phyloP scores from a whole-genome alignment of 352 stramenopile genomes.

The Globisporangium apiculatum region DNA sequence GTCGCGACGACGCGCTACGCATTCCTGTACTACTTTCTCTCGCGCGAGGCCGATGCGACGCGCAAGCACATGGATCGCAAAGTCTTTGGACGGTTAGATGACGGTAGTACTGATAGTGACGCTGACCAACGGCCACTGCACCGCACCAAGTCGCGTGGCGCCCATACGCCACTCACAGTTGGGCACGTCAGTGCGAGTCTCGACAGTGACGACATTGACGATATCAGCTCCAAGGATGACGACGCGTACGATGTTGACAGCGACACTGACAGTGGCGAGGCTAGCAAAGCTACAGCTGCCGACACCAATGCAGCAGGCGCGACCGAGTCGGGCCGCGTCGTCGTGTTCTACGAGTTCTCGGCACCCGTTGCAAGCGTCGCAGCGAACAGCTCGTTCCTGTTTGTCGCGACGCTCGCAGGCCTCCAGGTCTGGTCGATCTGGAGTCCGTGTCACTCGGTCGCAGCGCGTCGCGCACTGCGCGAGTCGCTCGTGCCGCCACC shows the following conservation, averaged over 20 bases:
- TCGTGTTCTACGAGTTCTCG: slow-evolving; percentile 83
- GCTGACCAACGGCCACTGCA: neutral
- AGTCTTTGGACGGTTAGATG: slow-evolving; percentile 37
- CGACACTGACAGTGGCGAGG: no score
- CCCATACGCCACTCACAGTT: slow-evolving; percentile 36
- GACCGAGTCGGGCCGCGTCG: slow-evolving; percentile 48
- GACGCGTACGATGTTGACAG: no score
- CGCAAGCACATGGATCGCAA: slow-evolving; percentile 78
- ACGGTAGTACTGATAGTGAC: slow-evolving; percentile 7
- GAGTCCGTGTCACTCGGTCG: slow-evolving; percentile 78
- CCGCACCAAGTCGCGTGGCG: slow-evolving; percentile 31
- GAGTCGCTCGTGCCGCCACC: slow-evolving; percentile 53
- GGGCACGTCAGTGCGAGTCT: slow-evolving; percentile 18
- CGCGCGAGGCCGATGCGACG: slow-evolving; percentile 55
- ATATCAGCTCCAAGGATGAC: neutral
- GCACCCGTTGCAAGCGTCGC: slow-evolving; percentile 54
- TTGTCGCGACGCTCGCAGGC: slow-evolving; percentile 56
- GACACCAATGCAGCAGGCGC: slow-evolving; percentile 9
- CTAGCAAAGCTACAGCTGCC: neutral
- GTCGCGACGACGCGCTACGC: slow-evolving; percentile 53
- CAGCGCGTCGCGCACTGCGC: slow-evolving; percentile 54
- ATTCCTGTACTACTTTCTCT: slow-evolving; percentile 83
- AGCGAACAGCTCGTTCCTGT: slow-evolving; percentile 83
- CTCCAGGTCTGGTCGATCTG: slow-evolving; percentile 85
- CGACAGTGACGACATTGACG: slow-evolving; percentile 2